phyloP scores from a whole-genome alignment of 176 grass and related monocot genomes.

The Secale cereale region DNA sequence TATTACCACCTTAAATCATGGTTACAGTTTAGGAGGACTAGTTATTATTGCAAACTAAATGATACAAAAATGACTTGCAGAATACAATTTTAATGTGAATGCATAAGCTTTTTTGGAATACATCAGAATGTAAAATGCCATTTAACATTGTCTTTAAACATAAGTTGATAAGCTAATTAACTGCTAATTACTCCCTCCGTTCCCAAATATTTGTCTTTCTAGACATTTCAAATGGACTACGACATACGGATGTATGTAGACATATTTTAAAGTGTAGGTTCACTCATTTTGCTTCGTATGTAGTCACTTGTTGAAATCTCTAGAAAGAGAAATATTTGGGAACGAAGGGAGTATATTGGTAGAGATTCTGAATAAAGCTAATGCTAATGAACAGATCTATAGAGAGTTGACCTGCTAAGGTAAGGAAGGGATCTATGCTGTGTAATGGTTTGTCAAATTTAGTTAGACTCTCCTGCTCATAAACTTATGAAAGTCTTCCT shows the following conservation, averaged over 20 bases:
- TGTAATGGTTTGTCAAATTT: neutral
- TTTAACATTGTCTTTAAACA: neutral
- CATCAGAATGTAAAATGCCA: neutral
- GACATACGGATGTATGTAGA: no score
- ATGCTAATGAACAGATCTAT: neutral
- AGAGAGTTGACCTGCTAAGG: neutral
- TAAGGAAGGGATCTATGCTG: neutral
- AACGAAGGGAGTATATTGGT: no score
- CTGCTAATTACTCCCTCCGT: no score
- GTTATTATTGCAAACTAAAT: neutral
- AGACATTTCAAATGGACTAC: no score
- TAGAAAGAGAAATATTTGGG: no score
- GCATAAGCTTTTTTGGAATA: neutral
- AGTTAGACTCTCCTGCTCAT: neutral
- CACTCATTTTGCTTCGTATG: no score
- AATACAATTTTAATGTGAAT: neutral
- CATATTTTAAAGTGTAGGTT: no score
- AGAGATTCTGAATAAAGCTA: neutral
- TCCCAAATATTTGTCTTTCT: no score
- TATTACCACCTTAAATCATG: conserved; percentile 2
- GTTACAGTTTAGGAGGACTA: neutral
- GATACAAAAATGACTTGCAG: neutral
- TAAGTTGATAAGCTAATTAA: neutral
- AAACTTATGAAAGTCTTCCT: neutral
- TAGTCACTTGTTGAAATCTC: no score